A percentile compares a stretch with the other conserved stretches of the same genome.
Evolutionary conservation across 169 alveolate species (phyloP).

Genomic region (Plasmodium ovale): DNA sequence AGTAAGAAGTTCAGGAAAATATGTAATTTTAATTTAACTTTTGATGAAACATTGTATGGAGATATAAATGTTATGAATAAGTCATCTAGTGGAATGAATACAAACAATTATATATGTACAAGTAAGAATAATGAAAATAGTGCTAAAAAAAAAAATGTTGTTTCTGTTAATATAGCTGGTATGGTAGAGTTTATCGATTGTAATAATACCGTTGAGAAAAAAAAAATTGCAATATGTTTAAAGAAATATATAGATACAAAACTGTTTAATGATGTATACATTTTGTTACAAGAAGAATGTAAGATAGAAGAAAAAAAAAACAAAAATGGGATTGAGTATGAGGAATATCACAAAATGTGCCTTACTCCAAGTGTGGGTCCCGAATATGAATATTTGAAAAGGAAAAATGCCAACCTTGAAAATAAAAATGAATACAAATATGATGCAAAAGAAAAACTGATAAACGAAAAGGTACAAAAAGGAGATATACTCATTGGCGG

Average conservation of each 20-base stretch:
- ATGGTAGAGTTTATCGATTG: constrained; percentile 28
- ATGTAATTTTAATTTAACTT: constrained; percentile 25
- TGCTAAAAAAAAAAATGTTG: not conserved
- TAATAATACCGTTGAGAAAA: constrained; percentile 15
- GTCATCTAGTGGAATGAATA: not conserved
- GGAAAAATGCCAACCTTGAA: not conserved
- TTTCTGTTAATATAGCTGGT: constrained; percentile 36
- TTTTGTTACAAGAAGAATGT: not conserved
- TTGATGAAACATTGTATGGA: constrained; percentile 35
- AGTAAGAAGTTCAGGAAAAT: constrained; percentile 22
- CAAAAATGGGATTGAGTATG: constrained; percentile 24
- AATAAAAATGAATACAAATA: not conserved
- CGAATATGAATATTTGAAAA: not conserved
- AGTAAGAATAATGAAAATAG: constrained; percentile 6
- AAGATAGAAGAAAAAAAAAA: constrained; percentile 28
- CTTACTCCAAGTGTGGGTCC: not conserved
- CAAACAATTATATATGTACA: constrained; percentile 13
- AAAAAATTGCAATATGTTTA: not conserved
- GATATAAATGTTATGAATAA: constrained; percentile 5
- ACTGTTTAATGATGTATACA: constrained; percentile 1
- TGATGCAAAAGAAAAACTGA: not conserved
- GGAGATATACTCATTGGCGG: too few relatives aligned
- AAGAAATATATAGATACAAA: constrained; percentile 35
- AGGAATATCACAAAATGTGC: constrained; percentile 30
- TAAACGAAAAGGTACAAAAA: not conserved